Base-by-base conservation (phyloP, 2,329 filamentous ascomycete genomes). In the Alternaria ventricosa region DNA sequence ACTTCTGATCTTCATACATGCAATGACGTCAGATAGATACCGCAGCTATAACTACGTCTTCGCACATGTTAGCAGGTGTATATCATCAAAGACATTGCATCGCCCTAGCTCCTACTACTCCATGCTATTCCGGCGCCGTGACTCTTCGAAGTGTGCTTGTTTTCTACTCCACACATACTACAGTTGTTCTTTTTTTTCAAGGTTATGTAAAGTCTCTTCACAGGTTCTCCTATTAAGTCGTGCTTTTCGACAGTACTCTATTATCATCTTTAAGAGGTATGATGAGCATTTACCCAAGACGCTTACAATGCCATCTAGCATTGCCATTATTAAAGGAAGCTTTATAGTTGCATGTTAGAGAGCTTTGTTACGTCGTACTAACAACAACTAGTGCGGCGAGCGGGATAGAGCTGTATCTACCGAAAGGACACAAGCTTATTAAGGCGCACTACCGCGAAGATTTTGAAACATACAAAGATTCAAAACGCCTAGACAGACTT, bases 1-100 rank as follows among this genome's bases (percentile, higher is more conserved):
- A 75, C 11, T 74, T 75, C 41, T 78, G 57, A 68, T 43, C 18
- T 36, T 41, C 36, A 25, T 12, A n/a, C 23, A n/a, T n/a, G n/a
- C 28, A 51, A 28, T 11, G 18, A 51, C 28, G 2, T 20, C 27
- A 20, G 27, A 15, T 41, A 41, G 36, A 41, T 3, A 41, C 36
- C 36, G 36, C 15, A 41, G 36, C 36, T 41, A 41, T 18, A 18
- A 18, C 36, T 41, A 41, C 36, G 36, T 41, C 36, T 41, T 41
- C 36, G n/a, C 36, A 41, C 8, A 41, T 41, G 36, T 3, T 41
- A 41, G 36, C 36, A 41, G 36, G 36, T 41, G 36, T 41, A 41
- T 41, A 41, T 18, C 36, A 41, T 41, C 36, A 41, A 41, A 41
- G 1, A 41, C 36, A 41, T 18, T 41, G 15, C 36, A 41, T 41